Conservation (phyloP, 306 rosid species). For the Canavalia ensiformis region DNA sequence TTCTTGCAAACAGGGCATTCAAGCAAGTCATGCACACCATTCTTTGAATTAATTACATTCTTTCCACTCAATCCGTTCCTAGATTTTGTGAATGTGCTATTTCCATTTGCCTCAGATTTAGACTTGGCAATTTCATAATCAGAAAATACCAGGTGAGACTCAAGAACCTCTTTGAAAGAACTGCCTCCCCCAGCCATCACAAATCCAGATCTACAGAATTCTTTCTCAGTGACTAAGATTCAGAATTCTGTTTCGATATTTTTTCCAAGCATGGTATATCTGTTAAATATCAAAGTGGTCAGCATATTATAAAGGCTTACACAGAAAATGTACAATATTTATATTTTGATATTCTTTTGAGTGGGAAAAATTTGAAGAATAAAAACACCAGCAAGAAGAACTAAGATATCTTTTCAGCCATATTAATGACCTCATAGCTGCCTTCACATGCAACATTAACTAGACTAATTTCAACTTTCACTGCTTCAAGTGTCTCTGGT, state of each 20-base stretch:
- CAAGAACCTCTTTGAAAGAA: conserved; percentile 73
- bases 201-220: conserved; percentile 50
- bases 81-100: conserved; percentile 55
- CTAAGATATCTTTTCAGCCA: conserved; percentile 11
- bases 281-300: conserved; percentile 47
- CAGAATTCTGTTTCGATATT: conserved; percentile 14
- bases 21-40: conserved; percentile 85
- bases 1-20: conserved; percentile 87
- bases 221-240: conserved; percentile 38
- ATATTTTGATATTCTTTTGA: conserved; percentile 23
- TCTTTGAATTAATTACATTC: conserved; percentile 68
- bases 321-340: conserved; percentile 19
- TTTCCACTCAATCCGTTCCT: conserved; percentile 60
- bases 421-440: conserved; percentile 8
- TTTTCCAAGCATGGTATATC: conserved; percentile 40
- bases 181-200: conserved; percentile 79
- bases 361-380: background rate
- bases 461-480: conserved; percentile 36
- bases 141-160: conserved; percentile 59
- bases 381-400: conserved; percentile 2
- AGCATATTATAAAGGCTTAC: conserved; percentile 11
- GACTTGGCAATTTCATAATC: conserved; percentile 67
- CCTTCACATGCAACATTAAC: conserved; percentile 29
- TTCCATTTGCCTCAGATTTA: conserved; percentile 65
- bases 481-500: conserved; percentile 12